Evolutionary conservation across 352 stramenopile species (phyloP).

Genomic region (Globisporangium uncinulatum): DNA sequence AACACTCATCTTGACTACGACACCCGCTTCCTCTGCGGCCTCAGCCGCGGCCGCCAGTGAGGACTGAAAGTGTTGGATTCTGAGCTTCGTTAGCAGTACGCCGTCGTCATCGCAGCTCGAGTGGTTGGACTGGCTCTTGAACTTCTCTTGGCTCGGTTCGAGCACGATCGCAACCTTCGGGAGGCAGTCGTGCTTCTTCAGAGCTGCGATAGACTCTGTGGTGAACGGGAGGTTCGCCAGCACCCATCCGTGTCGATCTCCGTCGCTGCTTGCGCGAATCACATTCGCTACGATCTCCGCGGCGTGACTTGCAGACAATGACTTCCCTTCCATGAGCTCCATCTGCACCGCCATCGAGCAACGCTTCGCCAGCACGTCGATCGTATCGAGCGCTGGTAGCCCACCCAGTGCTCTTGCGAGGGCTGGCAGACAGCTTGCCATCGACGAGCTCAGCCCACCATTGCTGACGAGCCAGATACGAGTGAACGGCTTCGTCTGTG

Average conservation of each 20-base stretch:
- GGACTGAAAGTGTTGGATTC: conserved; percentile 24
- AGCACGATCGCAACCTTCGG: conserved; percentile 48
- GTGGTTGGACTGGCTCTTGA: conserved; percentile 12
- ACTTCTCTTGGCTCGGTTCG: conserved; percentile 19
- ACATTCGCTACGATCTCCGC: conserved; percentile 20
- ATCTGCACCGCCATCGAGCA: conserved; percentile 29
- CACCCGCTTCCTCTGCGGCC: conserved; percentile 5
- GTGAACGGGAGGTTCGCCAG: conserved; percentile 44
- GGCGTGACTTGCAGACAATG: conserved; percentile 17
- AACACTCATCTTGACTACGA: conserved; percentile 5
- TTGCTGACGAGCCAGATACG: conserved; percentile 42
- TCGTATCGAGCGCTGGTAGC: conserved; percentile 19
- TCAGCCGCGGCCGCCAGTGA: conserved; percentile 16
- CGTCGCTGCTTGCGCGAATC: conserved; percentile 8
- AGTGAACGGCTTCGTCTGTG: conserved; percentile 11
- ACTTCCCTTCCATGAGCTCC: conserved; percentile 30
- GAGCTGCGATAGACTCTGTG: conserved; percentile 21
- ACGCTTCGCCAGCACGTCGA: conserved; percentile 20
- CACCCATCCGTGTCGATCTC: conserved; percentile 26
- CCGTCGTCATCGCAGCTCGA: conserved; percentile 1
- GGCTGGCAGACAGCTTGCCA: neutral
- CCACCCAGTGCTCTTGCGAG: neutral
- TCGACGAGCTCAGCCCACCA: conserved; percentile 1
- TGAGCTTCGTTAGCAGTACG: conserved; percentile 14
- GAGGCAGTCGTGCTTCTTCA: conserved; percentile 39